Conservation (phyloP, 495 filamentous ascomycete species). For the Penicillium alfredii region DNA sequence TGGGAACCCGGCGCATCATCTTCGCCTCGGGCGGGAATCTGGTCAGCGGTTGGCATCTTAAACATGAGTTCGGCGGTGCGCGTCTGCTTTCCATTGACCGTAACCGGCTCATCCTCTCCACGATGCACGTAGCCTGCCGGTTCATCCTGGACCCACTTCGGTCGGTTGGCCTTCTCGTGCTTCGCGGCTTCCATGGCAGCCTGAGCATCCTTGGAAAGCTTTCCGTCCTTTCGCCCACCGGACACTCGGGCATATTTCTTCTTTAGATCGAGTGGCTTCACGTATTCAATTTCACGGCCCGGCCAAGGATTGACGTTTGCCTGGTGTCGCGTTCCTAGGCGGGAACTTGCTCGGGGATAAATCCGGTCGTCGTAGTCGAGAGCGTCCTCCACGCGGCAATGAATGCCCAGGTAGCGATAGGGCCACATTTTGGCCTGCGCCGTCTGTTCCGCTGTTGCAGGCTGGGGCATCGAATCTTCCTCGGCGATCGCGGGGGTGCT, state of each 20-base stretch:
- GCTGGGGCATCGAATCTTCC: conserved; percentile 49
- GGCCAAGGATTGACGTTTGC: conserved; percentile 79
- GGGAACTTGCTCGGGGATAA: conserved; percentile 90
- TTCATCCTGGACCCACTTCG: conserved; percentile 90
- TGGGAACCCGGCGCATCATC: conserved; percentile 40
- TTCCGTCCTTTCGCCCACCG: conserved; percentile 61
- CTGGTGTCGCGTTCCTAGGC: conserved; percentile 87
- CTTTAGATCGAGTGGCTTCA: conserved; percentile 82
- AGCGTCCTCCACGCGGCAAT: conserved; percentile 93
- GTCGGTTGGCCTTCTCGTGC: conserved; percentile 67
- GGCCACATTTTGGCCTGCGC: conserved; percentile 93
- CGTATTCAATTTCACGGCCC: conserved; percentile 77
- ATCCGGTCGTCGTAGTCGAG: conserved; percentile 97
- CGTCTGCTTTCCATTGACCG: conserved; percentile 43
- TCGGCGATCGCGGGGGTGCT: conserved; percentile 55
- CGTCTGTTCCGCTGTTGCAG: conserved; percentile 83
- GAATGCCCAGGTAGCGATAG: conserved; percentile 90
- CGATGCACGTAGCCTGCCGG: conserved; percentile 77
- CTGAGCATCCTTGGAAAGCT: conserved; percentile 69
- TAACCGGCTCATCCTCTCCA: conserved; percentile 64
- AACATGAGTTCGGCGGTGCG: conserved; percentile 50
- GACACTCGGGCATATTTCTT: conserved; percentile 60
- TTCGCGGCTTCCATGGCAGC: conserved; percentile 78
- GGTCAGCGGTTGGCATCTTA: conserved; percentile 45
- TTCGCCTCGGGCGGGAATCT: conserved; percentile 42